phyloP scores from a whole-genome alignment of 305 asterid genomes.

The Solanum hybrid region DNA sequence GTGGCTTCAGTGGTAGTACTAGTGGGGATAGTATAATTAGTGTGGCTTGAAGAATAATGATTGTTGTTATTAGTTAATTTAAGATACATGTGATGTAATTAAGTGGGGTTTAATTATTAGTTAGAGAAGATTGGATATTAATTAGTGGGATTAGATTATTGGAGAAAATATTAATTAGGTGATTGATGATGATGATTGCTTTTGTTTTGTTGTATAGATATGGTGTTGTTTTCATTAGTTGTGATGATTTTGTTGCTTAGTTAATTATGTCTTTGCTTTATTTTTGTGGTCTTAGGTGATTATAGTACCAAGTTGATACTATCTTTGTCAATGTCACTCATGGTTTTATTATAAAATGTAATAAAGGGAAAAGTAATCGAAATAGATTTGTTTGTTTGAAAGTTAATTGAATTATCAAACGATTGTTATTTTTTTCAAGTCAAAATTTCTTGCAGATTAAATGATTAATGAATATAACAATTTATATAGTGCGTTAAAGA shows the following conservation, averaged over 20 bases:
- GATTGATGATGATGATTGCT: slow-evolving; percentile 18
- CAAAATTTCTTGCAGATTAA: too few species aligned
- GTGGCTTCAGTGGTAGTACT: slow-evolving; percentile 44
- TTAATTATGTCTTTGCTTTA: neutral
- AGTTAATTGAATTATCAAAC: neutral
- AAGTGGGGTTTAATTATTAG: slow-evolving; percentile 16
- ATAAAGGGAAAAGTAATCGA: neutral
- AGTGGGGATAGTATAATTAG: slow-evolving; percentile 90
- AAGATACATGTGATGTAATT: slow-evolving; percentile 40
- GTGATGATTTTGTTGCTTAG: slow-evolving; percentile 10
- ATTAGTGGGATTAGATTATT: neutral
- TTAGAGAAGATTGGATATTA: slow-evolving; percentile 22
- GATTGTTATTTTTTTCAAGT: neutral
- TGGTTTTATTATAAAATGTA: neutral
- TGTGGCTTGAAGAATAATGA: slow-evolving; percentile 60
- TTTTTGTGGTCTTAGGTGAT: neutral
- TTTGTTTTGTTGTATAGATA: slow-evolving; percentile 13
- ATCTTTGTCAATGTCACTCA: neutral
- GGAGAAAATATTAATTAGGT: slow-evolving; percentile 19
- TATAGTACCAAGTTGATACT: neutral
- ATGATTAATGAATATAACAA: neutral
- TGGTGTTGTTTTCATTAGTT: slow-evolving; percentile 21
- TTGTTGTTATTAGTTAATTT: slow-evolving; percentile 11
- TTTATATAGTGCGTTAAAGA: neutral
- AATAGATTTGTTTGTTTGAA: neutral